phyloP scores from a whole-genome alignment of 768 basidiomycete genomes.

The Leccinum incarnatum region DNA sequence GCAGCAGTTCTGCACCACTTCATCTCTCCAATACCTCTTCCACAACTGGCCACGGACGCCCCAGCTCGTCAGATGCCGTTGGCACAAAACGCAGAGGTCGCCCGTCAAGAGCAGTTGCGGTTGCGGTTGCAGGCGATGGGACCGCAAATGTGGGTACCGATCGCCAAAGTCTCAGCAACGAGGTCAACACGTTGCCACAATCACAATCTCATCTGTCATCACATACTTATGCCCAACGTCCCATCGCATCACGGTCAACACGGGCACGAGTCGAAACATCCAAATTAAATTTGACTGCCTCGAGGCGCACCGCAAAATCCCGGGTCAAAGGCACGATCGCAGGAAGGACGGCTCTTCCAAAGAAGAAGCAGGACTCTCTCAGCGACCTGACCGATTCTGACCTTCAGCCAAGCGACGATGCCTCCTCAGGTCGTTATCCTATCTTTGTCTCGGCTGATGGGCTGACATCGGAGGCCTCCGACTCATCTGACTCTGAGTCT shows the following conservation, averaged over 20 bases:
- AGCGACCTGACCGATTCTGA: conserved; percentile 24
- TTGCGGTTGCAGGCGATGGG: conserved; percentile 33
- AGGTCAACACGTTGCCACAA: conserved; percentile 34
- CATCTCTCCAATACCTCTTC: conserved; percentile 17
- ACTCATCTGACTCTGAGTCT: conserved; percentile 43
- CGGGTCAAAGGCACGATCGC: conserved; percentile 39
- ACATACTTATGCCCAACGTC: conserved; percentile 18
- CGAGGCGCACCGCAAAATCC: conserved; percentile 37
- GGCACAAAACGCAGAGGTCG: conserved; percentile 53
- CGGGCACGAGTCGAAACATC: conserved; percentile 22
- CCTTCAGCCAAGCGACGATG: conserved; percentile 36
- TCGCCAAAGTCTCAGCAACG: conserved; percentile 30
- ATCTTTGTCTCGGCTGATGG: conserved; percentile 69
- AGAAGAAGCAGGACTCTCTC: conserved; percentile 15
- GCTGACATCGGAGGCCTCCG: conserved; percentile 47
- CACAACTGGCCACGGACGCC: conserved; percentile 30
- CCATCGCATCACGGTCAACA: conserved; percentile 23
- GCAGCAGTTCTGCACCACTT: conserved; percentile 16
- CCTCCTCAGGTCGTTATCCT: conserved; percentile 47
- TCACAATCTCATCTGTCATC: conserved; percentile 37
- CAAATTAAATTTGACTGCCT: conserved; percentile 32
- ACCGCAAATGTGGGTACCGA: conserved; percentile 16
- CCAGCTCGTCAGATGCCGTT: conserved; percentile 10
- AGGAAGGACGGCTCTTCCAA: conserved; percentile 20
- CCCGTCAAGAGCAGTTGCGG: conserved; percentile 46